A percentile compares a stretch with the other conserved stretches of the same genome.
phyloP scores from a whole-genome alignment of 2,329 filamentous ascomycete genomes.

The Botrytis hyacinthi region DNA sequence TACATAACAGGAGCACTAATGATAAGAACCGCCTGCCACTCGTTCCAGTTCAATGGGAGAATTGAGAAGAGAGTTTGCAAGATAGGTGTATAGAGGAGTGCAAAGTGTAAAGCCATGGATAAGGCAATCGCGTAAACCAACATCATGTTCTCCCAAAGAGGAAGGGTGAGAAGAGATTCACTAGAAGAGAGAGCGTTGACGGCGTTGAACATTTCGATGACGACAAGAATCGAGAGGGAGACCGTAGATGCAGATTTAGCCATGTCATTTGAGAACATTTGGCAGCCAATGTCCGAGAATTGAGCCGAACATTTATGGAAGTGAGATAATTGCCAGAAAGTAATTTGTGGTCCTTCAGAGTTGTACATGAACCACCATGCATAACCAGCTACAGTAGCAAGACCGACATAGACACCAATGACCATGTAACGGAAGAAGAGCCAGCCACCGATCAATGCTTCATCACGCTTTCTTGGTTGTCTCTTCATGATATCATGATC shows the following conservation, averaged over 20 bases:
- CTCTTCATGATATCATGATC: constrained; percentile 98
- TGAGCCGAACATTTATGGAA: constrained; percentile 89
- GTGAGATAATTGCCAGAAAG: constrained; percentile 81
- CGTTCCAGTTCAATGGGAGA: constrained; percentile 75
- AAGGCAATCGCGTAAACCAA: constrained; percentile 90
- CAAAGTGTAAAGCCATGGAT: constrained; percentile 94
- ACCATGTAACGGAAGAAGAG: constrained; percentile 97
- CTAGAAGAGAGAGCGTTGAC: constrained; percentile 97
- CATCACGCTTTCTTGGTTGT: constrained; percentile 85
- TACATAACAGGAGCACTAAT: constrained; percentile 93
- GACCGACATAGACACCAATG: constrained; percentile 90
- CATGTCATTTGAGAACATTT: constrained; percentile 85
- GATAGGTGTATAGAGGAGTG: constrained; percentile 86
- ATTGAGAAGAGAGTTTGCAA: constrained; percentile 89
- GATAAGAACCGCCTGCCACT: constrained; percentile 87
- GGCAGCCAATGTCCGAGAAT: constrained; percentile 86
- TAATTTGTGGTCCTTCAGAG: constrained; percentile 82
- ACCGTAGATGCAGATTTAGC: constrained; percentile 90
- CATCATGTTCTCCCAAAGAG: constrained; percentile 98
- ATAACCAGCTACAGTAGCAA: constrained; percentile 93
- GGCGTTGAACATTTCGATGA: constrained; percentile 99
- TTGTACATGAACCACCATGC: constrained; percentile 99
- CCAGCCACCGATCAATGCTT: constrained; percentile 90
- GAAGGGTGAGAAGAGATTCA: constrained; percentile 88
- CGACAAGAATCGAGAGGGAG: constrained; percentile 86